Base-by-base conservation (phyloP, 2,329 filamentous ascomycete genomes). In the Fusarium oligoseptatum region DNA sequence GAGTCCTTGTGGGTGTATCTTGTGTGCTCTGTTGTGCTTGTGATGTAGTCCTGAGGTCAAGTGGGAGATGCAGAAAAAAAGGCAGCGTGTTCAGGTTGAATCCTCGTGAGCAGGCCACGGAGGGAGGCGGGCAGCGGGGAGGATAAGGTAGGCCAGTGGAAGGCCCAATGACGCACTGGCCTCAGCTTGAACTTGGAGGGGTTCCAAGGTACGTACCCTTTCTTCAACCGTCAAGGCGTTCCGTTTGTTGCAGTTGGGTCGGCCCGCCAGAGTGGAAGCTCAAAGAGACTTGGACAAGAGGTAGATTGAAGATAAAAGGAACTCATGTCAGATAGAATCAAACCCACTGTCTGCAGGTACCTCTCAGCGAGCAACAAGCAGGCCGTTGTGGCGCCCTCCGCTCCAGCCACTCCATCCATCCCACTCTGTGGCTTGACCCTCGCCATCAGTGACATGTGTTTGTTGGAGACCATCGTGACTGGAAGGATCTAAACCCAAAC, bases 121-220 rank as follows among this genome's bases (percentile, higher is more conserved):
- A 70, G 36, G 45, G 64, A 71, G 75, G 70, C 61, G 72, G 75
- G 75, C 70, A 62, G 64, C 29, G 58, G 36, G 65, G 55, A 52
- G 48, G 48, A 52, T 52, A 52, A 50, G 37, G 41, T 14, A 20
- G 41, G 34, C 15, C 61, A 67, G 50, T 71, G 50, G 68, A 65
- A 67, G 45, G 36, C 15, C 74, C 72, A 76, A 76, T 76, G 74
- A 76, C 74, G 74, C 74, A 76, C 71, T 75, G 71, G 74, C 71
- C 66, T 70, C 60, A 73, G 58, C 61, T 67, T 65, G 70, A 73
- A 55, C 61, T 67, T 65, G 70, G 67, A 70, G 62, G 70, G 70
- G 70, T 71, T 65, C 43, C 22, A 48, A 24, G 24, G 24, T 75
- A 75, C 72, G 72, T 75, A 75, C 72, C 32, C n/a, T 15, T 22